These are phyloP conservation scores for Mariannaea elegans DNA, from an alignment of 2,329 filamentous ascomycete species.

Conservation along the genomic window DNA sequence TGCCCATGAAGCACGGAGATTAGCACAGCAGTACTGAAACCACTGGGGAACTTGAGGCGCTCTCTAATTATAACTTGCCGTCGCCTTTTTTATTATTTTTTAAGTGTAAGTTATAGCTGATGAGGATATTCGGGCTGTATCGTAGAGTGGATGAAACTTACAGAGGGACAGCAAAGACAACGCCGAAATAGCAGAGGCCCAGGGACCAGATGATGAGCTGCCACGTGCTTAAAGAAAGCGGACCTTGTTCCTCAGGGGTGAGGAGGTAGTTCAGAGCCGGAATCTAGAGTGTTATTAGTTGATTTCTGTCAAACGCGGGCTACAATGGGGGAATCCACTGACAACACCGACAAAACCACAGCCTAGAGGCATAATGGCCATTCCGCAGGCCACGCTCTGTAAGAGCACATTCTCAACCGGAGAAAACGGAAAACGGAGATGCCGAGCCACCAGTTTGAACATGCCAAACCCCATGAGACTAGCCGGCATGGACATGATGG, in stretches of 20 bases:
- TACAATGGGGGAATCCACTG: conserved; percentile 38
- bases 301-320: not conserved
- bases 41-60: conserved; percentile 92
- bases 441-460: conserved; percentile 80
- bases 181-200: conserved; percentile 94
- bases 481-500: conserved; percentile 96
- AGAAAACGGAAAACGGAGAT: conserved; percentile 83
- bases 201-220: conserved; percentile 90
- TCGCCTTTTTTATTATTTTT: conserved; percentile 60
- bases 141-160: conserved; percentile 43
- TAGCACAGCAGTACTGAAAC: conserved; percentile 93
- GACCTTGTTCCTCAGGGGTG: conserved; percentile 79
- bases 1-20: conserved; percentile 87
- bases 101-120: too few species aligned
- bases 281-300: conserved; percentile 56
- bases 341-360: conserved; percentile 93
- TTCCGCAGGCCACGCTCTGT: conserved; percentile 93
- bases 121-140: too few species aligned
- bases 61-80: conserved; percentile 93
- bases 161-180: conserved; percentile 94
- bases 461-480: conserved; percentile 94
- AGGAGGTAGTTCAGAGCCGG: conserved; percentile 91
- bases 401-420: conserved; percentile 97
- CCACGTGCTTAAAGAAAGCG: conserved; percentile 74
- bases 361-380: conserved; percentile 95